phyloP scores from a whole-genome alignment of 306 rosid species.

The Trichosanthes truncata region DNA sequence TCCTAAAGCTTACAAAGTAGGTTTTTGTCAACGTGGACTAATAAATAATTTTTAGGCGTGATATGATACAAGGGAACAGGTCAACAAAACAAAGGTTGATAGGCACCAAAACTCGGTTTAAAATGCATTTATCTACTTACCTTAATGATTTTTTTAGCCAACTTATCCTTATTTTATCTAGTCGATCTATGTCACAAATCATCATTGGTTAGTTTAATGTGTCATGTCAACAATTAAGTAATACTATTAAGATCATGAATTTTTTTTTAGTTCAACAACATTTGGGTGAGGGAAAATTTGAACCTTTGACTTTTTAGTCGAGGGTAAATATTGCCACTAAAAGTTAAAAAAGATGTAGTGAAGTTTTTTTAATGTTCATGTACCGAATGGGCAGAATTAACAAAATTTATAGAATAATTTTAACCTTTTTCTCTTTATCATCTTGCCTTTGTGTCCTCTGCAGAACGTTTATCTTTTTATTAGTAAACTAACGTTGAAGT shows the following conservation, averaged over 20 bases:
- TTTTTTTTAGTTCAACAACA: no score
- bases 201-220: background rate
- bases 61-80: background rate
- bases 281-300: no score
- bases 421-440: background rate
- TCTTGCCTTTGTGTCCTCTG: background rate
- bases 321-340: no score
- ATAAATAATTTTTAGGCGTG: background rate
- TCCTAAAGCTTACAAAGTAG: background rate
- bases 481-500: conserved; percentile 7
- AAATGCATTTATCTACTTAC: background rate
- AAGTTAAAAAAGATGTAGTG: no score
- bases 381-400: background rate
- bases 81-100: background rate
- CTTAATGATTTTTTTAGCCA: background rate
- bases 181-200: background rate
- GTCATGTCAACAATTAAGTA: background rate
- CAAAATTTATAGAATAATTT: background rate
- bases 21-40: background rate
- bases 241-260: background rate
- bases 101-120: background rate
- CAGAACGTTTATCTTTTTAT: background rate
- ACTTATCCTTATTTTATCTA: background rate
- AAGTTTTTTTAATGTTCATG: background rate
- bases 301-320: no score